Evolutionary conservation across 148 eudicot species (phyloP), one percentile per base, ranked within the genome.

Genomic region (Amaranthus palmeri): DNA sequence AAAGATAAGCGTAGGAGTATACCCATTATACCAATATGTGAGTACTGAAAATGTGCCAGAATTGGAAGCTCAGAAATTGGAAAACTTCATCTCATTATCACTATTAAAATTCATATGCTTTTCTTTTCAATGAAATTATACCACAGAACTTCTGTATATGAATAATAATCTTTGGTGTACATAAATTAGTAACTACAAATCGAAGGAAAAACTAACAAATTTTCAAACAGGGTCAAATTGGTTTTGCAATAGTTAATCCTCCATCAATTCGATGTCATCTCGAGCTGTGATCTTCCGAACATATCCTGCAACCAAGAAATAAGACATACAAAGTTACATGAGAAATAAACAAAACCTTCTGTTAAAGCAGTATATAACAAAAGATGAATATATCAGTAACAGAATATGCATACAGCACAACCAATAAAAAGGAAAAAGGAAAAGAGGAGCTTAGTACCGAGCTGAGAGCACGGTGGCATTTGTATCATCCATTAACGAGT

Each of bases 271-370:
- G 63, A 95, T 84, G 78, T 85, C 89, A 10, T 11, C 70, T 65
- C 99, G 96, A 10, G 86, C 81, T 45, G 99, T 91, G 76, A 95
- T 88, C 88, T 95, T 95, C 78, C 89, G 99, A 72, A 95, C 97
- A 80, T 89, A 92, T 62, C 99, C 99, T 95, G 90, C 67, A 81
- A 77, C 47, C 48, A 71, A 74, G 43, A 47, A 61, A 56, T 54
- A 36, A 52, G 62, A 51, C 54, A 54, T 54, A 15, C 43, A 46
- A 49, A 61, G 45, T 47, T 48, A 57, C 18, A 53, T 45, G 46
- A 25, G 18, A 54, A 3, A 3, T 15, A 41, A 17, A 5, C 10
- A 9, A 12, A 11, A 36, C 42, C 47, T 61, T 46, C 40, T 5
- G 10, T 13, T 54, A 17, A n/a, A 15, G 18, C 9, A 65, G 12